phyloP scores from a whole-genome alignment of 1,139 yeast species.

The Oligophagozyma castellii region DNA sequence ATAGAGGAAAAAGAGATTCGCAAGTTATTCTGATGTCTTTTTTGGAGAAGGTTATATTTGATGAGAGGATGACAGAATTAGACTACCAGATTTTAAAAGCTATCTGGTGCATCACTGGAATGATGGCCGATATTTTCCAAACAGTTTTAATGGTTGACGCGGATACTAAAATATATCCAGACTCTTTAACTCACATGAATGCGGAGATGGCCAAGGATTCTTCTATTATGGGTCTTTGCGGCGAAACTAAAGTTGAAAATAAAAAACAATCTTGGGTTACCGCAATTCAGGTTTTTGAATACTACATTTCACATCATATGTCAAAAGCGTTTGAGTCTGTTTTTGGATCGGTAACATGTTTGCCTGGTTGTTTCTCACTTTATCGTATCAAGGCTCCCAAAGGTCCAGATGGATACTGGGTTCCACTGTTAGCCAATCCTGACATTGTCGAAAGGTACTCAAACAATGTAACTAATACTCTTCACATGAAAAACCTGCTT shows the following conservation, averaged over 20 bases:
- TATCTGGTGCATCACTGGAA: slow-evolving; percentile 78
- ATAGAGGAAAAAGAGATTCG: slow-evolving; percentile 96
- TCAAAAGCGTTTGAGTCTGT: slow-evolving; percentile 93
- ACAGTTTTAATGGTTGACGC: slow-evolving; percentile 92
- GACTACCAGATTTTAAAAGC: slow-evolving; percentile 70
- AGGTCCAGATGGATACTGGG: slow-evolving; percentile 87
- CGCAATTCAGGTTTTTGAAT: slow-evolving; percentile 90
- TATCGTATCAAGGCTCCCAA: slow-evolving; percentile 91
- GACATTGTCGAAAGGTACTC: slow-evolving; percentile 92
- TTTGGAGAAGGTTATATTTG: slow-evolving; percentile 79
- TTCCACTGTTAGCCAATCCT: slow-evolving; percentile 89
- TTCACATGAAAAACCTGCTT: slow-evolving; percentile 80
- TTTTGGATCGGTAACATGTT: slow-evolving; percentile 93
- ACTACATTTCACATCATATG: slow-evolving; percentile 91
- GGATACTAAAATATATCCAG: slow-evolving; percentile 85
- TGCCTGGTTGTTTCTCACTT: slow-evolving; percentile 96
- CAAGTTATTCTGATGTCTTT: slow-evolving; percentile 90
- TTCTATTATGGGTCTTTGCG: slow-evolving; percentile 86
- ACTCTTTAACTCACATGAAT: slow-evolving; percentile 81
- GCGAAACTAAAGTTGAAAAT: slow-evolving; percentile 90
- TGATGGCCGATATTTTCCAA: slow-evolving; percentile 81
- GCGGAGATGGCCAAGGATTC: slow-evolving; percentile 92
- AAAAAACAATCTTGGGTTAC: slow-evolving; percentile 85
- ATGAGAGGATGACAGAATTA: slow-evolving; percentile 92
- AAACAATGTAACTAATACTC: slow-evolving; percentile 74